Evolutionary conservation across 345 rosid species (phyloP).

Genomic region (Kernera saxatilis): DNA sequence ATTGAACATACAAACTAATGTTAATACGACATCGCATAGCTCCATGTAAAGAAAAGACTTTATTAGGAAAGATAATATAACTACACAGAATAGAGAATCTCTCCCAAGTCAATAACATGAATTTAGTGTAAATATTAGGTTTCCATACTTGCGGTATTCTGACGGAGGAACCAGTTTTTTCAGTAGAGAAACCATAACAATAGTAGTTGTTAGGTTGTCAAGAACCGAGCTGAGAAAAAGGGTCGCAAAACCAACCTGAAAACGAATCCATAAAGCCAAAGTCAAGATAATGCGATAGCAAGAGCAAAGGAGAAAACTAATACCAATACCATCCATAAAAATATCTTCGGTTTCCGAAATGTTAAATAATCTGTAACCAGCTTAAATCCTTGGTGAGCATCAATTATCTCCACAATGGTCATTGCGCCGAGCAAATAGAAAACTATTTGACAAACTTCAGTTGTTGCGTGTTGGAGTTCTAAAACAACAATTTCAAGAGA

Average conservation of each 20-base stretch:
- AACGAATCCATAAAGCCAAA: neutral
- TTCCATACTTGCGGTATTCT: constrained; percentile 76
- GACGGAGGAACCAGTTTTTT: constrained; percentile 64
- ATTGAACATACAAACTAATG: neutral
- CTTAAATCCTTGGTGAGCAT: constrained; percentile 94
- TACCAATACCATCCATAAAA: constrained; percentile 69
- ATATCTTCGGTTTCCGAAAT: constrained; percentile 57
- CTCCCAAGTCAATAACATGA: neutral
- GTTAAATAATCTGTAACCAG: constrained; percentile 75
- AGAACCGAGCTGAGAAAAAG: constrained; percentile 79
- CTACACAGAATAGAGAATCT: neutral
- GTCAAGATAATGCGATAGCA: too few species aligned
- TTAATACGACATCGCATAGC: too few species aligned
- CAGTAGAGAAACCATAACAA: constrained; percentile 75
- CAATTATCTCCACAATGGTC: constrained; percentile 89
- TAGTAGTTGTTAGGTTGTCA: constrained; percentile 81
- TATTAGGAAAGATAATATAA: too few species aligned
- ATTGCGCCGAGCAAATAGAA: constrained; percentile 92
- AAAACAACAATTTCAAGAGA: constrained; percentile 64
- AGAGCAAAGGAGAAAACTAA: neutral
- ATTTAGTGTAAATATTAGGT: neutral
- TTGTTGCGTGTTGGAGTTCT: constrained; percentile 65
- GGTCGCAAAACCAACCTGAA: constrained; percentile 68
- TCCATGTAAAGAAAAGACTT: too few species aligned
- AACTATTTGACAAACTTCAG: constrained; percentile 81